Percentiles rank a stretch among this genome's conserved stretches.
These are phyloP conservation scores for Kandelia obovata DNA, from an alignment of 345 rosid genomes.

Conservation along the genomic window DNA sequence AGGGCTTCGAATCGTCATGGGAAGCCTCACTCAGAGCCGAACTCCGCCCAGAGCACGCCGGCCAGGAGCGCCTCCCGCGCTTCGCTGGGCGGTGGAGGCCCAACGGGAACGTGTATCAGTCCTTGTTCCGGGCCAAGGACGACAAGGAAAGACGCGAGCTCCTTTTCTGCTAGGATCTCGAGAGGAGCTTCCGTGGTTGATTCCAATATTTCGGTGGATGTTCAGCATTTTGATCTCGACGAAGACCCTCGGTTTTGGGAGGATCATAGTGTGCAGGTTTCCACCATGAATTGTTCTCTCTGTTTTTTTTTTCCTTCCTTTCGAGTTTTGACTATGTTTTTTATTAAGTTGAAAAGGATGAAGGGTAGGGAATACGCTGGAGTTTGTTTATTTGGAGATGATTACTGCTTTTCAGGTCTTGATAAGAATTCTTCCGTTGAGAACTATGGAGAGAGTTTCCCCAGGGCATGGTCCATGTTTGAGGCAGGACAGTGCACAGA, in stretches of 20 bases:
- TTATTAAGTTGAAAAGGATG: neutral
- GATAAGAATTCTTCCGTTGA: constrained; percentile 79
- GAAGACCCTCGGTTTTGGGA: constrained; percentile 77
- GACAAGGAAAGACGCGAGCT: constrained; percentile 48
- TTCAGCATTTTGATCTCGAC: constrained; percentile 66
- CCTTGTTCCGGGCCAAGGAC: constrained; percentile 29
- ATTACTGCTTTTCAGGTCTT: constrained; percentile 49
- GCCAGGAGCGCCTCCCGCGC: constrained; percentile 55
- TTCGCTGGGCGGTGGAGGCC: constrained; percentile 45
- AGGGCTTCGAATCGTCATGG: constrained; percentile 42
- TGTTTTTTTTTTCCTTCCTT: neutral
- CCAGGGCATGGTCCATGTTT: constrained; percentile 69
- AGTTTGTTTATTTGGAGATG: neutral
- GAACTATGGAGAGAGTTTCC: constrained; percentile 52
- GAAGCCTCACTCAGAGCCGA: constrained; percentile 55
- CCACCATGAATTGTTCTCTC: neutral
- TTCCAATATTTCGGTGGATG: constrained; percentile 36
- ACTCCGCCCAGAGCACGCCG: constrained; percentile 69
- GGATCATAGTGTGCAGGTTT: constrained; percentile 91
- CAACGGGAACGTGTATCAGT: neutral
- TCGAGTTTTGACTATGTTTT: neutral
- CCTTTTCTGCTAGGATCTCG: constrained; percentile 42
- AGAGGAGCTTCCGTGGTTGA: constrained; percentile 43
- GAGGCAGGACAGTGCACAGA: constrained; percentile 73
- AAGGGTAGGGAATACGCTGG: neutral